A percentile compares a stretch with the other conserved stretches of the same genome.
These are phyloP conservation scores for Rhizomucor pusillus DNA, from an alignment of 371 early-diverging fungal genomes.

Conservation along the genomic window DNA sequence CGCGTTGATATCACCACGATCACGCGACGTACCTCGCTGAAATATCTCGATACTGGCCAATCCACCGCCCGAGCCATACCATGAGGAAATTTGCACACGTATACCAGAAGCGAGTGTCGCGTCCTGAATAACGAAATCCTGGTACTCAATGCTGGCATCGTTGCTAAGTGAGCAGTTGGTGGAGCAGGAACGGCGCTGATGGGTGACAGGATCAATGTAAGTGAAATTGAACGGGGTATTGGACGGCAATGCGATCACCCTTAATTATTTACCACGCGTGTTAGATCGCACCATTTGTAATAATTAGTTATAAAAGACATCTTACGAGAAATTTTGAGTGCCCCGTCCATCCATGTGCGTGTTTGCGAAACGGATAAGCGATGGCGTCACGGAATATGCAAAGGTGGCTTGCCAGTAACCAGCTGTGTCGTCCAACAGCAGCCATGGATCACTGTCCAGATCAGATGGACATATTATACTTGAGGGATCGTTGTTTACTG, in stretches of 20 bases:
- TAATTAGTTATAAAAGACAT: conserved; percentile 1
- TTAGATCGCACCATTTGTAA: no score
- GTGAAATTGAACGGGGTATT: conserved; percentile 52
- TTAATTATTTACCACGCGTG: no score
- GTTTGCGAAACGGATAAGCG: conserved; percentile 68
- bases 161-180: conserved; percentile 58
- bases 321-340: conserved; percentile 63
- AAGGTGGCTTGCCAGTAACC: conserved; percentile 69
- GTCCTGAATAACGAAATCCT: conserved; percentile 59
- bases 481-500: conserved; percentile 40
- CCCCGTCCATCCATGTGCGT: conserved; percentile 57
- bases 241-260: conserved; percentile 43
- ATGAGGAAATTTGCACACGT: conserved; percentile 62
- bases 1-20: background rate
- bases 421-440: conserved; percentile 58
- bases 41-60: conserved; percentile 66
- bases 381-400: conserved; percentile 57
- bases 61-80: conserved; percentile 77
- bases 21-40: conserved; percentile 48
- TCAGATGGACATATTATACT: conserved; percentile 48
- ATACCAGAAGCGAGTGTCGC: conserved; percentile 47
- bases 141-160: conserved; percentile 40
- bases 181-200: conserved; percentile 44
- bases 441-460: conserved; percentile 50
- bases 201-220: conserved; percentile 59